Evolutionary conservation across 495 filamentous ascomycete genomes (phyloP).

Genomic region (Annulohypoxylon maeteangense): DNA sequence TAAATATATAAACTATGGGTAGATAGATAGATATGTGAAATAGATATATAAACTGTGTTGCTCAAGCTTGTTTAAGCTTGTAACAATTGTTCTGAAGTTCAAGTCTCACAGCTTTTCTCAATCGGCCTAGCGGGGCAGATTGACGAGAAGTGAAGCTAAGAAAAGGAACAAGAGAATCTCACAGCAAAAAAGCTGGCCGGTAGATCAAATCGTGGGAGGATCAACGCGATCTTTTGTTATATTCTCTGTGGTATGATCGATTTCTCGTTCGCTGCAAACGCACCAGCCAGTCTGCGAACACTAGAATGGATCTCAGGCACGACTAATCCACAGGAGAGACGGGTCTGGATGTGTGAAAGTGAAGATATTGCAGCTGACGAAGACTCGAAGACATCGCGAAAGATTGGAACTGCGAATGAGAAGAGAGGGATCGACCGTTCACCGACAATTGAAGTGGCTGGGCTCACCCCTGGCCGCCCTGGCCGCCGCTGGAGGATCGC

Average conservation of each 20-base stretch:
- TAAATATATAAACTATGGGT: conserved; percentile 7
- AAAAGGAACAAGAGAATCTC: conserved; percentile 11
- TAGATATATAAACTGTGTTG: conserved; percentile 26
- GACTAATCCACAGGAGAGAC: conserved; percentile 7
- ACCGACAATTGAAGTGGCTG: conserved; percentile 53
- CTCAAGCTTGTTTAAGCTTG: conserved; percentile 13
- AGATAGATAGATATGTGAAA: conserved; percentile 13
- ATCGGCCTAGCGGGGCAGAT: conserved; percentile 23
- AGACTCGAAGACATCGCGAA: conserved; percentile 26
- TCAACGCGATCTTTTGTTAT: conserved; percentile 17
- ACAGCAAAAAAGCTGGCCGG: conserved; percentile 19
- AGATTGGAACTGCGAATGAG: conserved; percentile 39
- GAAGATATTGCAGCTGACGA: conserved; percentile 13
- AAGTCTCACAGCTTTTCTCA: conserved; percentile 21
- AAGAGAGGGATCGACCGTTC: conserved; percentile 38
- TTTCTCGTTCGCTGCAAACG: conserved; percentile 21
- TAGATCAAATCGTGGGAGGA: conserved; percentile 31
- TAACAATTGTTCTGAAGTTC: neutral
- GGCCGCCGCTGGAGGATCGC: conserved; percentile 21
- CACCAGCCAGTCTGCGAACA: conserved; percentile 39
- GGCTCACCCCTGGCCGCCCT: conserved; percentile 16
- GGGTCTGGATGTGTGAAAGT: neutral
- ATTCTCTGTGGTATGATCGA: conserved; percentile 22
- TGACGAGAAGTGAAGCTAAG: conserved; percentile 2
- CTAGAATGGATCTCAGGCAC: neutral